Evolutionary conservation across 495 filamentous ascomycete genomes (phyloP), one percentile per base, ranked within the genome.

Genomic region (Penicillium robsamsonii): DNA sequence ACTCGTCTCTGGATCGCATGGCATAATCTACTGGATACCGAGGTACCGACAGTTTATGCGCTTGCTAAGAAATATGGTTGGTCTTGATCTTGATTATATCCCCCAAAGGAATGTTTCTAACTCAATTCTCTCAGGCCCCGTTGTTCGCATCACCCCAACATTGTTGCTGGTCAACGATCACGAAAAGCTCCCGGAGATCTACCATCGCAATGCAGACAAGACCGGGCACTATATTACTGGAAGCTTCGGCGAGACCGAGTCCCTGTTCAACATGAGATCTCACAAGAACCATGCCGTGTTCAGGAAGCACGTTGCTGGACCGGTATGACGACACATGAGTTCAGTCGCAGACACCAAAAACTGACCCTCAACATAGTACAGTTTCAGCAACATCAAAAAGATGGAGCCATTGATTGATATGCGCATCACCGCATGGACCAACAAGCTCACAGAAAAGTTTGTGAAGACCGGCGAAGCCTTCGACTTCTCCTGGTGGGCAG

Each of bases 191-290:
- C 79, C 80, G 0, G 68, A 77, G 7, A 66, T 83, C 35, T 83
- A 83, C 64, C 75, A 81, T 56, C 74, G 78, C 50, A 72, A 77
- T 58, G 80, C 75, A 12, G 79, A 82, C 67, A 85, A 84, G 53
- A 77, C 78, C 1, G 72, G 74, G 5, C 77, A 81, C 53, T 83
- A 83, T 49, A 79, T 76, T 43, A 76, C 78, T 2, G 77, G 77
- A 13, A 70, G 72, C 5, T 79, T 79, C 38, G 79, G 78, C 9
- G 73, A 81, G 40, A 69, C 69, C 12, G 73, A 77, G 54, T 70
- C 71, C 13, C 55, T 80, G 55, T 81, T 81, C 58, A 80, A 77
- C 46, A 79, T 77, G 63, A 73, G 74, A 41, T 69, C 69, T 33
- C 75, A 81, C 58, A 76, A 80, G 51, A 68, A 58, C 25, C 72